Evolutionary conservation across 345 rosid species (phyloP).

Genomic region (Euphorbia pulcherrima): DNA sequence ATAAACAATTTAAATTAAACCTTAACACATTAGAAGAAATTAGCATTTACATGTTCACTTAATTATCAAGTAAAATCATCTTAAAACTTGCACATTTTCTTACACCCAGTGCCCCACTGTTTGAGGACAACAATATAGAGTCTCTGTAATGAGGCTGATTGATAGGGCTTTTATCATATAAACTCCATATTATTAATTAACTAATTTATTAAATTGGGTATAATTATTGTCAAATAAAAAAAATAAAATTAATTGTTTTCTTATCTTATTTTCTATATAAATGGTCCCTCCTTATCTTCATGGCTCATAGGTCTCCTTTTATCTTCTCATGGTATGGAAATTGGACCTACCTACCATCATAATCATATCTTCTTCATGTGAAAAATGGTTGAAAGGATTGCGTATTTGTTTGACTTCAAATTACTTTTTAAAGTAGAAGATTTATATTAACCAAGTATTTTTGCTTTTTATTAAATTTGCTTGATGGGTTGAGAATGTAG

Average conservation of each 20-base stretch:
- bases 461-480: too few species aligned
- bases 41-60: too few species aligned
- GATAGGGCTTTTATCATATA: not conserved
- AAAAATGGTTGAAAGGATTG: not conserved
- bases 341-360: constrained; percentile 16
- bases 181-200: not conserved
- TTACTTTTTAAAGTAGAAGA: too few species aligned
- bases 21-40: too few species aligned
- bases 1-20: too few species aligned
- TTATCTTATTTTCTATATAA: not conserved
- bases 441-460: too few species aligned
- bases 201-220: not conserved
- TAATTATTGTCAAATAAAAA: not conserved
- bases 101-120: constrained; percentile 2
- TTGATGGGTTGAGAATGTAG: too few species aligned
- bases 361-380: not conserved
- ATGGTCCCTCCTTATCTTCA: constrained; percentile 8
- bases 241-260: not conserved
- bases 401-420: not conserved
- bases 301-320: not conserved
- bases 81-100: too few species aligned
- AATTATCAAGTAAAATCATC: too few species aligned
- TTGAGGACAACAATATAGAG: not conserved
- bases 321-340: not conserved
- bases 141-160: not conserved